Evolutionary conservation across 495 filamentous ascomycete genomes (phyloP), one percentile per base, ranked within the genome.

Genomic region (Penicillium psychrofluorescens): DNA sequence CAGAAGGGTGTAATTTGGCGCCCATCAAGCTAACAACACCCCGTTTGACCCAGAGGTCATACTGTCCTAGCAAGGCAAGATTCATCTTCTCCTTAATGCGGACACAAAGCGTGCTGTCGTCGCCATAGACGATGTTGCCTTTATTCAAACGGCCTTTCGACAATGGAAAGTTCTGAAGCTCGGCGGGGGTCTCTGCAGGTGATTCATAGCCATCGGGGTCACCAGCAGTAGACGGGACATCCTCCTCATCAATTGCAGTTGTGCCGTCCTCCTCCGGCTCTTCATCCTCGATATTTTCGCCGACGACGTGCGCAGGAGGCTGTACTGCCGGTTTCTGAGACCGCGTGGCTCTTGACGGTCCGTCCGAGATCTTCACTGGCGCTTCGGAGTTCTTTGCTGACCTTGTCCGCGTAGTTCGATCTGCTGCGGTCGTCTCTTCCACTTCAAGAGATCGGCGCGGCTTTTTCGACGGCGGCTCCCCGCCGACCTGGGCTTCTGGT

Each of bases 61-160:
- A 95, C 46, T 81, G 80, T 5, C 88, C 88, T 3, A 90, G 55
- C 16, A 88, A 58, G 8, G 83, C 76, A 29, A 90, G 53, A 14
- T 77, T 83, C 81, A 55, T 64, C 42, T 64, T 68, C 37, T 73
- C 67, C 38, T 60, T 64, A 27, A 73, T 62, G 15, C 66, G 64
- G 37, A 70, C 56, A 43, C 70, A 73, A 8, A 73, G 55, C 4
- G 48, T 62, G 33, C 51, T 43, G 11, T 66, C 63, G 38, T 71
- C 67, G 22, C 61, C 64, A 41, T 71, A 70, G 6, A 70, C 56
- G 11, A 73, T 55, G 37, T 59, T 66, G 40, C 31, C 61, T 44
- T 67, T 70, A 41, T 60, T 64, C 45, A 73, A 43, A 4, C 63
- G 62, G 22, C 51, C 54, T 43, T 64, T 73, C 8, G 67, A 73